phyloP scores from a whole-genome alignment of 148 eudicot species.

The Arctostaphylos glauca region DNA sequence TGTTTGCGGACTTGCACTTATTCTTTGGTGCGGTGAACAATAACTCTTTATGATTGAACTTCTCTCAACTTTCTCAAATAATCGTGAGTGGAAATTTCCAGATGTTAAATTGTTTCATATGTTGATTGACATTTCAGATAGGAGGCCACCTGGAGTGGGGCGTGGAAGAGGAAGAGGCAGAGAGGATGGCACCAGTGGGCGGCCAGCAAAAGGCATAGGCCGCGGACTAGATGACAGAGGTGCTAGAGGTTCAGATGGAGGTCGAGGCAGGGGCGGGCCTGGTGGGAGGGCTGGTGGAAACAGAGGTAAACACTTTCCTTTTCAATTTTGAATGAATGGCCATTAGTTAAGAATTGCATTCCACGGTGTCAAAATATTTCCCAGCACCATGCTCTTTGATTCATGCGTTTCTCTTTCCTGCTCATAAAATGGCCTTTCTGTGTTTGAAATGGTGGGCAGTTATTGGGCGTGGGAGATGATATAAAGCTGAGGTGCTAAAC shows the following conservation, averaged over 20 bases:
- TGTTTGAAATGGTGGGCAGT: constrained; percentile 5
- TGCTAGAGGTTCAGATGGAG: constrained; percentile 44
- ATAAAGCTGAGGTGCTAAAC: not conserved
- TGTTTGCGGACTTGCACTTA: no score
- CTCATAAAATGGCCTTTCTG: not conserved
- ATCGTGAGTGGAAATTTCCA: no score
- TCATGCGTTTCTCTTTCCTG: not conserved
- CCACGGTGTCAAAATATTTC: not conserved
- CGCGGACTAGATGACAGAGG: constrained; percentile 73
- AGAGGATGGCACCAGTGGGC: constrained; percentile 60
- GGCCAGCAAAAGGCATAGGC: constrained; percentile 57
- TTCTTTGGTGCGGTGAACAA: no score
- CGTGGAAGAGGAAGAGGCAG: constrained; percentile 90
- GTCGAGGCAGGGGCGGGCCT: constrained; percentile 59
- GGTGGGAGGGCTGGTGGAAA: constrained; percentile 48
- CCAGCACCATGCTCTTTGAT: not conserved
- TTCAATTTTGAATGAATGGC: not conserved
- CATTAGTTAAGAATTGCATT: not conserved
- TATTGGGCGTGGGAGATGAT: constrained; percentile 12
- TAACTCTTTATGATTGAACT: no score
- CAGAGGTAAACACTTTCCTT: constrained; percentile 35
- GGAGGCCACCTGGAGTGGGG: constrained; percentile 85
- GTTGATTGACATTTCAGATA: constrained; percentile 45
- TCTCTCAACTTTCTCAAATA: no score
- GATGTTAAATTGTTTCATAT: no score